Percentiles rank a stretch among this genome's conserved stretches.
These are phyloP conservation scores for Ganoderma resinaceum DNA, from an alignment of 1,284 basidiomycete species.

Conservation along the genomic window DNA sequence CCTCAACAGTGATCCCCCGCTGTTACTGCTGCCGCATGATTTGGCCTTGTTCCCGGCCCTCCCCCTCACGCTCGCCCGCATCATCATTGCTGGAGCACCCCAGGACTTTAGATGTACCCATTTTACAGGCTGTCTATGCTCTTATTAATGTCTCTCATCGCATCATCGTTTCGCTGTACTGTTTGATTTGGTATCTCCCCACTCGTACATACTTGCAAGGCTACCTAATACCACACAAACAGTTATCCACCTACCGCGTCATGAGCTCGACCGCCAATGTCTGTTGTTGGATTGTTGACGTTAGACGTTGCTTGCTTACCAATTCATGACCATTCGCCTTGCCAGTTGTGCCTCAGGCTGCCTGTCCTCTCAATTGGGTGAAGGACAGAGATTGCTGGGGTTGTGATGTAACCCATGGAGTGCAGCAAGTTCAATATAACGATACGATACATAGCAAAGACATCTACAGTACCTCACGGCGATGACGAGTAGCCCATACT, in stretches of 20 bases:
- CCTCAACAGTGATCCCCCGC: conserved; percentile 32
- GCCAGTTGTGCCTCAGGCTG: not conserved
- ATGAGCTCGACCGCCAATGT: not conserved
- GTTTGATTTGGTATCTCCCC: conserved; percentile 22
- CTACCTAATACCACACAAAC: conserved; percentile 16
- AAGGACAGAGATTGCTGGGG: not conserved
- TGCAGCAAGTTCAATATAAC: not conserved
- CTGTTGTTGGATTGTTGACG: not conserved
- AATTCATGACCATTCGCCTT: not conserved
- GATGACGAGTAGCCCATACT: not conserved
- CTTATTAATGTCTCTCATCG: conserved; percentile 26
- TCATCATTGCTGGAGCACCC: conserved; percentile 1
- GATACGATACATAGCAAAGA: not conserved
- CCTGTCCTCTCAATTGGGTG: not conserved
- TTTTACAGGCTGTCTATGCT: conserved; percentile 30
- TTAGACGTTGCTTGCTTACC: not conserved
- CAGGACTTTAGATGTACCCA: conserved; percentile 40
- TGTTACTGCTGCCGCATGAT: not conserved
- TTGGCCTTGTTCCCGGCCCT: not conserved
- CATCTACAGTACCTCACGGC: not conserved
- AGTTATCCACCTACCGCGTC: conserved; percentile 1
- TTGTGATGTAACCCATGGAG: not conserved
- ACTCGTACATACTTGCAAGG: conserved; percentile 25
- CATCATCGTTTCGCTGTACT: conserved; percentile 24
- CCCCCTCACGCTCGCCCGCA: not conserved